Evolutionary conservation across 1,284 basidiomycete genomes (phyloP), one percentile per base, ranked within the genome.

Genomic region (Ceratobasidium sp.): DNA sequence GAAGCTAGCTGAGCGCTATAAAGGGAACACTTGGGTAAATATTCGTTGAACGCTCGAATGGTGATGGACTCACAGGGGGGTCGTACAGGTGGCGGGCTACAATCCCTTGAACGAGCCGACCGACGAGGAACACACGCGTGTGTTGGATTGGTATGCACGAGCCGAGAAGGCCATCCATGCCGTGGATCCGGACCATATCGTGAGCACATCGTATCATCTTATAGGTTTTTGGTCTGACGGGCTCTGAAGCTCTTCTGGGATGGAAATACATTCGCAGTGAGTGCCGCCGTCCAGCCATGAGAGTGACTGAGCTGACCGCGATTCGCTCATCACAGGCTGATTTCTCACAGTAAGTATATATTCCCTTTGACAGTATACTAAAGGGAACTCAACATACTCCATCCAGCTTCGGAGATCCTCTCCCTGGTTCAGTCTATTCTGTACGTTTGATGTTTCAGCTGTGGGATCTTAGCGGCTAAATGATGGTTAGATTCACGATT

Each of bases 31-130:
- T n/a, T 85, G 84, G 84, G 82, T 84, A 22, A 80, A 80, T 22
- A 81, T 82, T 33, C 14, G 14, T 36, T 17, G 8, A 31, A 19
- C 9, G 9, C n/a, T 17, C 6, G 11, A 36, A 19, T 17, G 36
- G 2, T 31, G 31, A 7, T 24, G 15, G n/a, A 19, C 24, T 2
- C 27, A 19, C 9, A 15, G n/a, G 29, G 17, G 44, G 8, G 29
- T 19, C 2, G 45, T n/a, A 33, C 19, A 72, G 67, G 62, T 76
- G 19, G 75, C 78, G 22, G 79, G 50, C 24, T 86, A 84, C 79
- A 85, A 86, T 77, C 83, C 82, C 6, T 76, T 86, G 44, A 86
- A 86, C 80, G 85, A 86, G 79, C 85, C 85, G 2, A 82, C 83
- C 0, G 85, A 85, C 72, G 77, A 78, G 53, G 78, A 80, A 45